Evolutionary conservation across 139 green algal species (phyloP), one percentile per base, ranked within the genome.

Genomic region (Nannochloris sp.): DNA sequence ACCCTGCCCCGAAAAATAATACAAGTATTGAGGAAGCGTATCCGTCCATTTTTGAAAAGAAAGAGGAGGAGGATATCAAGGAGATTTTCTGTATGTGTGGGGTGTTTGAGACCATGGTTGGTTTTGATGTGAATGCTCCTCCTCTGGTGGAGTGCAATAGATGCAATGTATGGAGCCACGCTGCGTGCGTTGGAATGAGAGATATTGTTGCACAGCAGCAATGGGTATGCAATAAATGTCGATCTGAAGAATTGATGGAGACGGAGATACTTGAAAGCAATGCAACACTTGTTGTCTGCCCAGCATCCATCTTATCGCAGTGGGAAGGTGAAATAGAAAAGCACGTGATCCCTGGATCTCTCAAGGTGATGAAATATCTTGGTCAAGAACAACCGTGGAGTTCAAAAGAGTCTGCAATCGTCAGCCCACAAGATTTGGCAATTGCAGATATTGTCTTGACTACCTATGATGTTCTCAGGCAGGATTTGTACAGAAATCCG

Each of bases 281-380:
- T 2, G 80, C 90, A 4, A 96, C 90, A 2, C 79, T 97, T 4
- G 86, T 97, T 21, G 85, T 97, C 12, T 92, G 86, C 66, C 91
- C 91, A 1, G 27, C 78, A 1, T 60, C 85, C 61, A 96, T 97
- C 67, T 62, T 96, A 65, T 59, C 76, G 49, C 91, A 97, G 74
- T 96, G 90, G 89, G 57, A 64, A 8, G 56, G 70, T 8, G 76
- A 84, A 50, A 80, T 82, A 10, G 18, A 58, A 11, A 36, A 44
- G 4, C 76, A 84, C 61, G 68, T 60, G 5, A 12, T 34, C 5
- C 78, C 77, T 4, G 81, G 79, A 0, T 61, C 71, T 0, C 44
- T 95, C 15, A 67, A 66, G 10, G 71, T 95, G 14, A 44, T 84
- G 6, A 64, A 87, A 14, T 94, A 91, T 73, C 50, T 63, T 11